These are phyloP conservation scores for Trichoderma oligosporum DNA, from an alignment of 2,329 filamentous ascomycete genomes.

Conservation along the genomic window DNA sequence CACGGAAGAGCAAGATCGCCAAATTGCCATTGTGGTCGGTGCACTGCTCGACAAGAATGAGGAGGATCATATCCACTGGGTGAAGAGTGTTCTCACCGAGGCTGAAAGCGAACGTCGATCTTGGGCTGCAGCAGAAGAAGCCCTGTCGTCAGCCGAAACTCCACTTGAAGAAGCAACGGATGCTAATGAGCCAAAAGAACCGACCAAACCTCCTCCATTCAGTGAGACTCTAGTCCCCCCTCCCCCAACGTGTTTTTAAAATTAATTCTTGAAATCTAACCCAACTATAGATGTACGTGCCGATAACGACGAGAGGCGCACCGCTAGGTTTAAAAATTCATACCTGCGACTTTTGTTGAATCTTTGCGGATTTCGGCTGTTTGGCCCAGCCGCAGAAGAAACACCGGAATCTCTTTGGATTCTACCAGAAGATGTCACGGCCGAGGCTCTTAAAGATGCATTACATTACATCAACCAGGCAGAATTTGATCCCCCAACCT, in stretches of 20 bases:
- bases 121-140: conserved; percentile 71
- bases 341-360: conserved; percentile 81
- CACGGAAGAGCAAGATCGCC: conserved; percentile 62
- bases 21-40: conserved; percentile 76
- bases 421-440: conserved; percentile 62
- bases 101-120: conserved; percentile 70
- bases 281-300: conserved; percentile 52
- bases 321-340: conserved; percentile 83
- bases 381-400: conserved; percentile 56
- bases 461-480: conserved; percentile 72
- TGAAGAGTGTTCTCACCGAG: conserved; percentile 65
- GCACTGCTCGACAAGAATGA: conserved; percentile 77
- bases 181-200: conserved; percentile 25
- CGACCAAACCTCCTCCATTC: conserved; percentile 33
- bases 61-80: conserved; percentile 72
- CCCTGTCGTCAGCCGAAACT: conserved; percentile 43
- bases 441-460: conserved; percentile 63
- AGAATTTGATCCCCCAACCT: conserved; percentile 72
- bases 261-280: conserved; percentile 30
- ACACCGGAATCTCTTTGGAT: conserved; percentile 74
- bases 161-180: conserved; percentile 34
- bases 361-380: conserved; percentile 65
- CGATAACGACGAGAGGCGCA: conserved; percentile 62
- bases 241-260: no score
- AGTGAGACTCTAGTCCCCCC: conserved; percentile 29